Evolutionary conservation across 345 rosid genomes (phyloP).

Genomic region (Camelina hispida): DNA sequence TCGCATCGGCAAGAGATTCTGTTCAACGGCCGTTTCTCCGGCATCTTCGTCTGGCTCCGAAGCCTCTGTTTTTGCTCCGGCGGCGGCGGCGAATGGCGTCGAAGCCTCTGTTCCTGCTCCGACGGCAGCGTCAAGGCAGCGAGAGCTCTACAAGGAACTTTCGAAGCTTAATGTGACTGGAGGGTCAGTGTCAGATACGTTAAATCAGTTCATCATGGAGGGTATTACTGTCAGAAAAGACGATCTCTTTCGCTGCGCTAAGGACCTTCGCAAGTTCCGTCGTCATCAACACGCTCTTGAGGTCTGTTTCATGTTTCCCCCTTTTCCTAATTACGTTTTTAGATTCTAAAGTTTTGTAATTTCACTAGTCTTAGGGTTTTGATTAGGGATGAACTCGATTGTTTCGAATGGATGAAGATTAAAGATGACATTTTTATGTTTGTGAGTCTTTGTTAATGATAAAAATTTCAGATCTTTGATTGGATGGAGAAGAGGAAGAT

Average conservation of each 20-base stretch:
- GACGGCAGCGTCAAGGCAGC: slow-evolving; percentile 32
- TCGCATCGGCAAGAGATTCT: slow-evolving; percentile 39
- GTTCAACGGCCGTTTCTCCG: slow-evolving; percentile 24
- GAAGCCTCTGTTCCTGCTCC: slow-evolving; percentile 8
- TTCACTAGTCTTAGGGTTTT: background rate
- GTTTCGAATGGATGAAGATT: background rate
- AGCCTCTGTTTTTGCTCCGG: slow-evolving; percentile 27
- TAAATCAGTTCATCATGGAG: slow-evolving; percentile 67
- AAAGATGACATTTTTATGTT: slow-evolving; percentile 2
- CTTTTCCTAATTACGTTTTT: background rate
- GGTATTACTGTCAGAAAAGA: slow-evolving; percentile 51
- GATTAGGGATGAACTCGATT: background rate
- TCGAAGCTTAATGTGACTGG: slow-evolving; percentile 57
- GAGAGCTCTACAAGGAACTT: slow-evolving; percentile 55
- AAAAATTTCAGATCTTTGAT: slow-evolving; percentile 53
- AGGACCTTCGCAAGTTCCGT: slow-evolving; percentile 62
- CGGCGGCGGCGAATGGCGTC: slow-evolving; percentile 17
- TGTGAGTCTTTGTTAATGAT: slow-evolving; percentile 1
- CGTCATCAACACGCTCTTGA: slow-evolving; percentile 67
- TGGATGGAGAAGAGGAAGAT: slow-evolving; percentile 90
- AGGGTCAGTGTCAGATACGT: slow-evolving; percentile 58
- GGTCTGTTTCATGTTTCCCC: slow-evolving; percentile 43
- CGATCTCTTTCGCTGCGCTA: slow-evolving; percentile 55
- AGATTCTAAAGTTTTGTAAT: background rate
- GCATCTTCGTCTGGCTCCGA: background rate